Base-by-base conservation (phyloP, 345 rosid genomes). In the Psidium friedrichsthalianum region DNA sequence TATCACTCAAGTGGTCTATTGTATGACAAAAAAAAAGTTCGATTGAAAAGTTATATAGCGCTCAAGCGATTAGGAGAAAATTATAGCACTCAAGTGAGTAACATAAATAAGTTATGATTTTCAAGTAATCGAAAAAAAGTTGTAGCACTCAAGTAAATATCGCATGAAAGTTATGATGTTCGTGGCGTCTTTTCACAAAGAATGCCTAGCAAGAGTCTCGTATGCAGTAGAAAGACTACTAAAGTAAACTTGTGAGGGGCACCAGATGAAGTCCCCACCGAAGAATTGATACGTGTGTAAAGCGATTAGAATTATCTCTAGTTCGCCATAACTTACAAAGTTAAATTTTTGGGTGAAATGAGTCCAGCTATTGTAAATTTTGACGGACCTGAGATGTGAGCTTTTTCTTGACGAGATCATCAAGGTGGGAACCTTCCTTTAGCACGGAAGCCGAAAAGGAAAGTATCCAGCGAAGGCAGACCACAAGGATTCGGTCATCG, bases 321-420 rank as follows among this genome's bases (percentile, higher is more conserved):
- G 40, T 3, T 59, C 0, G 8, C 2, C 1, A 27, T n/a, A 7
- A 0, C 20, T 6, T 59, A 27, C 27, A 1, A 8, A 59, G 20
- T 59, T 59, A 59, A 5, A 6, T 36, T 36, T 59, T 59, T 2
- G 9, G 13, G 5, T n/a, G 36, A 59, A 13, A 13, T 59, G 74
- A 59, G 2, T 6, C 2, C 4, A 1, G 36, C 27, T n/a, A n/a
- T n/a, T 59, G 27, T 27, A 59, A 13, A 27, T 27, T 36, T 59
- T 3, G 0, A 59, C 6, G 74, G 40, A 29, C 20, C 29, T 5
- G 29, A 61, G 42, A 61, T 1, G 21, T 27, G 40, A 61, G 74
- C 74, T 14, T 36, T 52, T 61, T 61, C 74, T 15, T 29, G 74
- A 61, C 8, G 21, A 61, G 29, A 14, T 61, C 42, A 29, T 61